phyloP scores from a whole-genome alignment of 371 early-diverging fungal genomes.

The Mucor irregularis region DNA sequence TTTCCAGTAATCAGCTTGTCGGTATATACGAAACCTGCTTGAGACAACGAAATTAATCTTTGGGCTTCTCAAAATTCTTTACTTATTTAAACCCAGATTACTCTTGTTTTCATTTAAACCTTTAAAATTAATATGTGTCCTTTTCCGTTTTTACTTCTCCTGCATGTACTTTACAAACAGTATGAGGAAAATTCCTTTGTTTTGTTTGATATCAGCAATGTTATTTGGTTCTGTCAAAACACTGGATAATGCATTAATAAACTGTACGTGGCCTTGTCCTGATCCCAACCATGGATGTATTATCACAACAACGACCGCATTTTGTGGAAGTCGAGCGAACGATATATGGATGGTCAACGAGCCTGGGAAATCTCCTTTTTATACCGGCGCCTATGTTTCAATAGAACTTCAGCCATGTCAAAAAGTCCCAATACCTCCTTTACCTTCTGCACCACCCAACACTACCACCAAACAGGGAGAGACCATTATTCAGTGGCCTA shows the following conservation, averaged over 20 bases:
- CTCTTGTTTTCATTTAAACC: too few relatives aligned
- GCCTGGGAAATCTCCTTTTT: slow-evolving; percentile 4
- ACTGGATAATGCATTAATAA: slow-evolving; percentile 5
- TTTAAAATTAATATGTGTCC: too few relatives aligned
- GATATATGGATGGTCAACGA: slow-evolving; percentile 7
- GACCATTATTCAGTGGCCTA: slow-evolving; percentile 14
- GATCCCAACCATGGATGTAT: neutral
- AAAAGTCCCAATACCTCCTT: slow-evolving; percentile 6
- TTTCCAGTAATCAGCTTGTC: too few relatives aligned
- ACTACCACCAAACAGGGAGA: neutral
- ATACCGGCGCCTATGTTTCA: slow-evolving; percentile 6
- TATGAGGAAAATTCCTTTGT: too few relatives aligned
- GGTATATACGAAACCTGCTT: too few relatives aligned
- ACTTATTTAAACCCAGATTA: too few relatives aligned
- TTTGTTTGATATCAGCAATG: too few relatives aligned
- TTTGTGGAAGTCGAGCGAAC: neutral
- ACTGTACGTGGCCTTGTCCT: slow-evolving; percentile 22
- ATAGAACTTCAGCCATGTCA: neutral
- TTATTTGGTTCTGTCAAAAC: too few relatives aligned
- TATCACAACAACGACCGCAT: neutral
- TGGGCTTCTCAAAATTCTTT: too few relatives aligned
- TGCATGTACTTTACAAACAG: too few relatives aligned
- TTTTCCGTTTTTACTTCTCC: too few relatives aligned
- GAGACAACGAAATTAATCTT: too few relatives aligned
- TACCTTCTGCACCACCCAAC: neutral